Conservation (phyloP, 495 filamentous ascomycete species). For the Xylaria longipes region DNA sequence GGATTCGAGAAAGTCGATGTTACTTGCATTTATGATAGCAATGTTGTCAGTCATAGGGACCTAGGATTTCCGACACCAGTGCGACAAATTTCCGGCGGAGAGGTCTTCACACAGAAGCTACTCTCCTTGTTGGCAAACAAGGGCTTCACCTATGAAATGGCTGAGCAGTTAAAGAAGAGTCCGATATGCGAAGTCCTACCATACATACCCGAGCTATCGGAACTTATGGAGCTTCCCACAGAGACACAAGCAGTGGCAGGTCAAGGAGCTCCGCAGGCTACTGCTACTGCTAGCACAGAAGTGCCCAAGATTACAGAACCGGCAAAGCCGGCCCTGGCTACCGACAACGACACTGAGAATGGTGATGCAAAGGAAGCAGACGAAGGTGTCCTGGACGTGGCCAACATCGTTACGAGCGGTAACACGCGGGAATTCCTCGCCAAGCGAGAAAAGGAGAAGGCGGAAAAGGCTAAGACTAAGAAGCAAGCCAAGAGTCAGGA, state of each 20-base stretch:
- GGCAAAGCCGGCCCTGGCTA: conserved; percentile 34
- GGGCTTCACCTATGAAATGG: conserved; percentile 84
- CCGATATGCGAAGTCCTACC: conserved; percentile 87
- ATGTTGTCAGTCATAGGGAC: conserved; percentile 55
- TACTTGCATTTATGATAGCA: conserved; percentile 81
- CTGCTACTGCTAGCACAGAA: conserved; percentile 32
- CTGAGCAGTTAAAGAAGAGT: conserved; percentile 91
- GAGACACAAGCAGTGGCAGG: conserved; percentile 63
- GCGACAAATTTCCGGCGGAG: conserved; percentile 78
- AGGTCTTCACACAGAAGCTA: conserved; percentile 83
- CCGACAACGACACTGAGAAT: conserved; percentile 58
- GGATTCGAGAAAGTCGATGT: conserved; percentile 91
- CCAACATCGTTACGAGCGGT: conserved; percentile 88
- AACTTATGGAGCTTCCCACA: conserved; percentile 56
- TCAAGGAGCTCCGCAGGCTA: conserved; percentile 51
- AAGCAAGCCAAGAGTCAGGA: conserved; percentile 62
- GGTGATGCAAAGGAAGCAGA: conserved; percentile 58
- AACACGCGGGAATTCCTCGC: conserved; percentile 92
- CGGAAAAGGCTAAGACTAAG: conserved; percentile 63
- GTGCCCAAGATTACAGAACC: conserved; percentile 44
- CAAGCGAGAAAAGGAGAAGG: conserved; percentile 89
- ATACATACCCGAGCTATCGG: conserved; percentile 63
- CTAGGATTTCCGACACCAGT: conserved; percentile 55
- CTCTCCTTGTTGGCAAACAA: conserved; percentile 69
- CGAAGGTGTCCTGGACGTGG: conserved; percentile 92